phyloP scores from a whole-genome alignment of 2,329 filamentous ascomycete genomes.

The Proliferodiscus dingleyae region DNA sequence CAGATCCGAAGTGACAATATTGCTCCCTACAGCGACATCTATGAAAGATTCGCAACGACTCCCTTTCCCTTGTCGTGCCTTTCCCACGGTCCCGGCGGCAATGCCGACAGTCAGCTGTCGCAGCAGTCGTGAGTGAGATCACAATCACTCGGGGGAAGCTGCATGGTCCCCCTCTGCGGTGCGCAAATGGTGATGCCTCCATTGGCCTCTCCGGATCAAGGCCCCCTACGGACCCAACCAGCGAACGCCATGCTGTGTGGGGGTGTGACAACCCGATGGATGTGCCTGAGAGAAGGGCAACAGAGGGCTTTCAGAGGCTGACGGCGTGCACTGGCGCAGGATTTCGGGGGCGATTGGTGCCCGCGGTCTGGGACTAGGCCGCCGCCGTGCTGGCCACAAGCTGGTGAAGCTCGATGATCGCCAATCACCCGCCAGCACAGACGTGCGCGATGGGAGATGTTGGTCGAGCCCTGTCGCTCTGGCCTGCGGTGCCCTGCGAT shows the following conservation, averaged over 20 bases:
- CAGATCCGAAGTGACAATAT: too few relatives aligned
- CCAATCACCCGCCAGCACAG: slow-evolving; percentile 20
- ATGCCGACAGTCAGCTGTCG: not conserved
- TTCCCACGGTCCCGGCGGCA: too few relatives aligned
- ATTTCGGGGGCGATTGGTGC: not conserved
- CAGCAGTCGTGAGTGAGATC: not conserved
- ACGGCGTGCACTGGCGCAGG: not conserved
- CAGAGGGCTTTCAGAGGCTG: not conserved
- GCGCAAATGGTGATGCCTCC: not conserved
- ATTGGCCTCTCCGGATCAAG: not conserved
- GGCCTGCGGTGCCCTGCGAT: slow-evolving; percentile 1
- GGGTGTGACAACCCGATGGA: not conserved
- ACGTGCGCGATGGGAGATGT: not conserved
- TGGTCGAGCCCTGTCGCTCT: not conserved
- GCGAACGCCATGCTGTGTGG: not conserved
- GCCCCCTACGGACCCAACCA: not conserved
- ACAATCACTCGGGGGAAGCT: not conserved
- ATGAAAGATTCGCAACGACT: too few relatives aligned
- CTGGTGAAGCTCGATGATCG: slow-evolving; percentile 13
- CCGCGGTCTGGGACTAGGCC: not conserved
- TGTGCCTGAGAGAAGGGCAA: not conserved
- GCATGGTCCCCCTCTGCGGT: not conserved
- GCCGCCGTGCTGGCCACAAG: too few relatives aligned
- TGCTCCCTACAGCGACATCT: too few relatives aligned
- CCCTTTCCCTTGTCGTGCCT: too few relatives aligned